Base-by-base conservation (phyloP, 352 stramenopile species). In the Pythium phragmiticola region DNA sequence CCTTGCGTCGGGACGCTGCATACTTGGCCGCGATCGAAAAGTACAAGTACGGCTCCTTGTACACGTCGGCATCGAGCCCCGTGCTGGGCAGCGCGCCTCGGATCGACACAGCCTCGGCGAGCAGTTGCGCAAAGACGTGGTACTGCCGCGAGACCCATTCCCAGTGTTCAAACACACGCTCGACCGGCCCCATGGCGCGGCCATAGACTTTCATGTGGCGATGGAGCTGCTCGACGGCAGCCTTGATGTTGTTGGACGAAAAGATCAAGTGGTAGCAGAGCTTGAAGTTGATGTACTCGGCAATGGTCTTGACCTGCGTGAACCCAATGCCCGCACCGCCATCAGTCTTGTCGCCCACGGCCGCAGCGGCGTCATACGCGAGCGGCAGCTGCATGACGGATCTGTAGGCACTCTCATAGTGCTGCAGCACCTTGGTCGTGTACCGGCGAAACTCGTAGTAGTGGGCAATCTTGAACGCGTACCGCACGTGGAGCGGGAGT, bases 11-110 rank as follows among this genome's bases (percentile, higher is more conserved):
- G 49, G 78, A 81, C 46, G 85, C 90, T 13, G 84, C 82, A 52
- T 94, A 95, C 72, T 95, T 95, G 36, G 87, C 87, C 13, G 84
- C 84, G 48, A 89, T 87, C 34, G 77, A 87, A 51, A 83, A 93
- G 70, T 95, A 95, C 65, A 95, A 68, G 70, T 95, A 93, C 56
- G 84, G 79, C 62, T 95, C 87, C 57, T 94, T 95, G 75, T 90
- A 95, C 48, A 91, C 71, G 45, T 92, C 75, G 49, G 82, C 88
- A 37, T 94, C 87, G 23, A 95, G 65, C 0, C 84, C 86, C 12
- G 75, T 70, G 54, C 56, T 74, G 4, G 77, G 56, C 19, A 91
- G 59, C 0, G 78, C 76, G 12, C 83, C 83, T 41, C 80, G 84
- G 57, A 92, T 88, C 16, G 85, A 87, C 12, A 76, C 71, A 8